Conservation (phyloP, 768 basidiomycete genomes). For the Suillus spraguei region DNA sequence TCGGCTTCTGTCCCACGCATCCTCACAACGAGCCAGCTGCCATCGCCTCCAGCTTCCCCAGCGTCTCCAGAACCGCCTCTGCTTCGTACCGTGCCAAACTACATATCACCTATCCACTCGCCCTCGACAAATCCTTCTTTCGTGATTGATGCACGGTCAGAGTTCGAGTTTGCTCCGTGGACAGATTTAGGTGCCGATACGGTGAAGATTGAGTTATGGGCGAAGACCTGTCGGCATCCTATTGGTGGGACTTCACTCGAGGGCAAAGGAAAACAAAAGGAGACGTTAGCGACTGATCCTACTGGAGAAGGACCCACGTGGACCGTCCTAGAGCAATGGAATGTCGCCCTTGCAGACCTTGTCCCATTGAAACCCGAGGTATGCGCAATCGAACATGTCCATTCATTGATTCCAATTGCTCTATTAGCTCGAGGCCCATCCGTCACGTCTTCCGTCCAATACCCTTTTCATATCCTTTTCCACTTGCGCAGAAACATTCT, state of each 20-base stretch:
- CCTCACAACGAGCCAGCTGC: constrained; percentile 28
- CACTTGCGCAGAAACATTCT: constrained; percentile 62
- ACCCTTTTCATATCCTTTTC: constrained; percentile 68
- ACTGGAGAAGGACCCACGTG: constrained; percentile 43
- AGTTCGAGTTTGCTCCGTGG: constrained; percentile 55
- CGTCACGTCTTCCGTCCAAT: constrained; percentile 66
- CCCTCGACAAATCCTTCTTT: constrained; percentile 88
- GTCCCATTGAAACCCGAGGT: constrained; percentile 65
- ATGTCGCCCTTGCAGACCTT: constrained; percentile 59
- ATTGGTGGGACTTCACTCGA: constrained; percentile 10
- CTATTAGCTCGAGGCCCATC: constrained; percentile 39
- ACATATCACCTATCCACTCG: constrained; percentile 75
- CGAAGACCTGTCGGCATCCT: constrained; percentile 36
- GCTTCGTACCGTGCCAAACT: constrained; percentile 51
- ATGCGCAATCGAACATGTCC: constrained; percentile 31
- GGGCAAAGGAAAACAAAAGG: constrained; percentile 52
- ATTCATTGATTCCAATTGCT: constrained; percentile 1
- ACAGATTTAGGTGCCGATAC: constrained; percentile 53
- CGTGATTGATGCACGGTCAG: constrained; percentile 51
- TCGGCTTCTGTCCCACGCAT: constrained; percentile 28
- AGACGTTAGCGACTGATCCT: constrained; percentile 21
- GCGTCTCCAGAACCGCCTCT: constrained; percentile 14
- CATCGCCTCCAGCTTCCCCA: constrained; percentile 23
- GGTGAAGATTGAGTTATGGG: constrained; percentile 64
- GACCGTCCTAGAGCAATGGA: constrained; percentile 70